Conservation (phyloP, 2,329 filamentous ascomycete genomes). For the Ophiocordyceps robertsii region DNA sequence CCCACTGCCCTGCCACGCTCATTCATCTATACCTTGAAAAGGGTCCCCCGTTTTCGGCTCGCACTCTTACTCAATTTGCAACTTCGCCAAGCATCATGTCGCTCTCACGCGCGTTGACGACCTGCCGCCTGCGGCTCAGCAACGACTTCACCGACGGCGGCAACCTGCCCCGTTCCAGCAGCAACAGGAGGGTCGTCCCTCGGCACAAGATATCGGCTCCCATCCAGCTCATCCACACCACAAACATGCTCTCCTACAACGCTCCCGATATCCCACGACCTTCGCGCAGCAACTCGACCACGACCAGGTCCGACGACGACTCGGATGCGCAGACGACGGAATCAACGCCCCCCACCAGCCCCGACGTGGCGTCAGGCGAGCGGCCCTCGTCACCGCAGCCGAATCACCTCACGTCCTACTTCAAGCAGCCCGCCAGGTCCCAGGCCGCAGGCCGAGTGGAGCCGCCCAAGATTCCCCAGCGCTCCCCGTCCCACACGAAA, state of each 20-base stretch:
- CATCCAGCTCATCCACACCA: slow-evolving; percentile 79
- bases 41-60: neutral
- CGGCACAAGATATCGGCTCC: slow-evolving; percentile 75
- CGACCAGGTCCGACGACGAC: slow-evolving; percentile 53
- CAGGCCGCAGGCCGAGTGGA: slow-evolving; percentile 22
- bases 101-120: slow-evolving; percentile 60
- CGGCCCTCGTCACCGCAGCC: slow-evolving; percentile 42
- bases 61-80: slow-evolving; percentile 2
- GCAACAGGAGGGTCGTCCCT: slow-evolving; percentile 34
- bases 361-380: slow-evolving; percentile 47
- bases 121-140: slow-evolving; percentile 45
- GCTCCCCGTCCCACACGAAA: slow-evolving; percentile 81
- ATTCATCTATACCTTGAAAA: neutral
- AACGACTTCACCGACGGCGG: slow-evolving; percentile 29
- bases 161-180: slow-evolving; percentile 32
- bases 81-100: slow-evolving; percentile 22
- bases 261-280: slow-evolving; percentile 62
- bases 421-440: slow-evolving; percentile 38
- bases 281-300: slow-evolving; percentile 36
- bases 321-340: slow-evolving; percentile 50
- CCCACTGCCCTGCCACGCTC: neutral
- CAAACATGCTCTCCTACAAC: slow-evolving; percentile 92
- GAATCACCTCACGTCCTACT: slow-evolving; percentile 57
- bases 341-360: slow-evolving; percentile 54
- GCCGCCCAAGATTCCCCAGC: slow-evolving; percentile 51